These are phyloP conservation scores for Phytopythium litorale DNA, from an alignment of 352 stramenopile genomes.

Conservation along the genomic window DNA sequence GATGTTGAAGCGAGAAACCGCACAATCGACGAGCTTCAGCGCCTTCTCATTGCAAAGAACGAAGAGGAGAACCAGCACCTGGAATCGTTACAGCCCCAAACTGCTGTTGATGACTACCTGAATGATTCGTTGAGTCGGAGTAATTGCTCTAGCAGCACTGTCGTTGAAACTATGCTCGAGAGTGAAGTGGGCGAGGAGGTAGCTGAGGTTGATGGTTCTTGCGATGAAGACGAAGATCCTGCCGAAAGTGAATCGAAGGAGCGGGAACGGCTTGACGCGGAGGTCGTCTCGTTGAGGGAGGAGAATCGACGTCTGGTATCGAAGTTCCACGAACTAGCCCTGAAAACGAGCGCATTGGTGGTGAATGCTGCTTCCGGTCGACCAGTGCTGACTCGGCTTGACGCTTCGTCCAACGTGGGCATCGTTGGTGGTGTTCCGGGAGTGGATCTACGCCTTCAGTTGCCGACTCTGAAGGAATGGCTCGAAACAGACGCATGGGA, in stretches of 20 bases:
- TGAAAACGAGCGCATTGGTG: conserved; percentile 39
- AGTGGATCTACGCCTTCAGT: no score
- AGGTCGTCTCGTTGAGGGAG: conserved; percentile 34
- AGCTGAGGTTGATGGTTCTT: conserved; percentile 12
- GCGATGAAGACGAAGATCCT: conserved; percentile 19
- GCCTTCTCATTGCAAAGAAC: conserved; percentile 34
- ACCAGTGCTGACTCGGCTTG: conserved; percentile 22
- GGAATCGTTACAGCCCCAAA: conserved; percentile 10
- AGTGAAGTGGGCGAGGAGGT: background rate
- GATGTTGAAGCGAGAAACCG: conserved; percentile 66
- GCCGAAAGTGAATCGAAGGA: conserved; percentile 3
- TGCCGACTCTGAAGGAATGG: conserved; percentile 49
- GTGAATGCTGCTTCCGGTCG: conserved; percentile 36
- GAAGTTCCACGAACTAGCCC: conserved; percentile 42
- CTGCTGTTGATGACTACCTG: background rate
- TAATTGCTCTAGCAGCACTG: background rate
- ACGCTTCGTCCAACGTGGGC: background rate
- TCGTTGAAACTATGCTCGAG: background rate
- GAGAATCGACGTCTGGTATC: conserved; percentile 49
- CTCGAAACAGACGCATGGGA: conserved; percentile 46
- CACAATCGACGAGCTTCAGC: conserved; percentile 64
- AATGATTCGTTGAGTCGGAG: background rate
- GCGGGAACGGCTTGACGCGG: conserved; percentile 25
- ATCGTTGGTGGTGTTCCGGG: background rate
- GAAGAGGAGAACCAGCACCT: conserved; percentile 25